Base-by-base conservation (phyloP, 129 eudicot genomes). In the Chrysanthemum makinoi region DNA sequence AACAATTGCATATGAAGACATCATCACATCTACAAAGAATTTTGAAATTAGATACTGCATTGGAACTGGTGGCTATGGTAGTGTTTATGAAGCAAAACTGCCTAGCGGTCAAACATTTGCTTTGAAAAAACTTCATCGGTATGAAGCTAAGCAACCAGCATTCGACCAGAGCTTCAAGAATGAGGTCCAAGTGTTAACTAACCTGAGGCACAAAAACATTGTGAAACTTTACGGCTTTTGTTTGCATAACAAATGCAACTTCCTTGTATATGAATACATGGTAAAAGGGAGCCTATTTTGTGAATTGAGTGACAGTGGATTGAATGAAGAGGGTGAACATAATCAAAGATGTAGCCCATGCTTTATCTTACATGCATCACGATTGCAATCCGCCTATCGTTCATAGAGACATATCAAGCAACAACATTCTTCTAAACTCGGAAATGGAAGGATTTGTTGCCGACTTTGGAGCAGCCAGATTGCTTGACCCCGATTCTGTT, bases 281-380 rank as follows among this genome's bases (percentile, higher is more conserved):
- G 82, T 73, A 64, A 77, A 72, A 19, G 86, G 83, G 68, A 82
- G 86, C 81, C 65, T 82, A 44, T 74, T 79, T 22, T 65, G 73
- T n/a, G 72, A 74, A 3, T 2, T 26, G 30, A 26, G 22, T 20
- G 22, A 20, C 0, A 20, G 1, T 20, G 22, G 22, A 20, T 20
- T 20, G 22, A 1, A 20, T 20, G 22, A 20, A 20, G 22, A 20
- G 22, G 22, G 22, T 20, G 22, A 20, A 20, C 22, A 0, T 20
- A 20, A 1, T 20, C 22, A 20, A 20, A 20, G 22, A 20, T 20
- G 22, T 20, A 20, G 22, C 22, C 22, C 22, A 20, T 20, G 22
- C 22, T 20, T 20, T 20, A 20, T 0, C 22, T 20, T 20, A 20
- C 22, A 20, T 20, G 22, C 22, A 20, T 20, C 22, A 20, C 22